Conservation (phyloP, 75 land plant species). For the Larix kaempferi region DNA sequence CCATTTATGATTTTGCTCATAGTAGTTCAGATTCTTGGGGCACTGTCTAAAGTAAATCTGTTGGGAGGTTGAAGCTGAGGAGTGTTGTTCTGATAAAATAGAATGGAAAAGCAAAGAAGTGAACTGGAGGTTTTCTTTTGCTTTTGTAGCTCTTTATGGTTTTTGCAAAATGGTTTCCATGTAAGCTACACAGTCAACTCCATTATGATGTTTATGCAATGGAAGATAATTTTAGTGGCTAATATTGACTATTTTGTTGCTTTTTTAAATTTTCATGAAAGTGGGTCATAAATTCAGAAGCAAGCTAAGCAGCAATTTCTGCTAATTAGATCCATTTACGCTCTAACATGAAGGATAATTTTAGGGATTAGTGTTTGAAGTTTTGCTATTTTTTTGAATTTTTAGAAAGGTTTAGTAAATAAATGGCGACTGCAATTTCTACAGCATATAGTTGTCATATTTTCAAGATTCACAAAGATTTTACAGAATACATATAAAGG, state of each 20-base stretch:
- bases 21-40: too few species aligned
- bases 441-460: background rate
- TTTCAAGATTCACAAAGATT: background rate
- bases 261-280: slow-evolving; percentile 1
- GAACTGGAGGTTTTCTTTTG: background rate
- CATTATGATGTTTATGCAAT: background rate
- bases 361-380: background rate
- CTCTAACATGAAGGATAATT: background rate
- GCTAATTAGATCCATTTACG: background rate
- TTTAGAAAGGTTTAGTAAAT: background rate
- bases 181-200: background rate
- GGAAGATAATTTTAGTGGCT: background rate
- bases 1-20: too few species aligned
- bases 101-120: background rate
- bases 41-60: background rate
- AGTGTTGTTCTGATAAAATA: background rate
- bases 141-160: background rate
- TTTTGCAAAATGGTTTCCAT: background rate
- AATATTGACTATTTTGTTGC: background rate
- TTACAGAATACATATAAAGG: background rate
- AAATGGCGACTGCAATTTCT: background rate
- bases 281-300: background rate
- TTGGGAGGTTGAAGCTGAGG: background rate
- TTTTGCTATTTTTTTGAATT: background rate
- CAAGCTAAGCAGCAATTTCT: background rate